Base-by-base conservation (phyloP, 1,284 basidiomycete species). In the Melampsora larici-populina region DNA sequence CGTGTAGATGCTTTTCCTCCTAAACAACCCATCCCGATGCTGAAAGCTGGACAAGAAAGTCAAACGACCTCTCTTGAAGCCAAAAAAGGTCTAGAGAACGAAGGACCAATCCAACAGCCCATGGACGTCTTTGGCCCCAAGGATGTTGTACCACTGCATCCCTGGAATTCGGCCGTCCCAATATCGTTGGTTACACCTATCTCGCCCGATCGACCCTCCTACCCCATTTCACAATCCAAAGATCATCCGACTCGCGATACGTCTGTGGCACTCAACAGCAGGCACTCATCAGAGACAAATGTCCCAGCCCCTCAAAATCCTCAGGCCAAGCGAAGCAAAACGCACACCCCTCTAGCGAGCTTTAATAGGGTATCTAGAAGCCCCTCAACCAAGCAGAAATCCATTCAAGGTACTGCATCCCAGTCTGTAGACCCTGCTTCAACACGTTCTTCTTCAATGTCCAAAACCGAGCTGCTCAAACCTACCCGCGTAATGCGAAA, bases 391-490 rank as follows among this genome's bases (percentile, higher is more conserved):
- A 75, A 40, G 31, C 55, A 51, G 29, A 75, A 75, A 75, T 33
- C 64, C 17, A 58, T 58, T 21, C 72, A 75, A 55, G 66, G 26
- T 33, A 18, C 33, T 21, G 64, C 62, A 60, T 31, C 48, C 33
- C 51, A 40, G 33, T 40, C 64, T 31, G 24, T 33, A 11, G 55
- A 60, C 24, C 24, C 55, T 26, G 8, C n/a, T 60, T 40, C 66
- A 15, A 46, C 64, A 24, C 63, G 51, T 43, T 33, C 70, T 24
- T 51, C 46, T n/a, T 65, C 60, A 49, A 49, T 67, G 21, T 51
- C 71, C 49, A 75, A 51, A 66, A 40, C 64, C 40, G 72, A 75
- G 29, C 8, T 67, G 64, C 72, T 75, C 55, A 75, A 40, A 55
- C 72, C 72, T 33, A 66, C 64, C n/a, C 43, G 72, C 63, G 49